Base-by-base conservation (phyloP, 164 flowering plant genomes). In the Umbilicus rupestris region DNA sequence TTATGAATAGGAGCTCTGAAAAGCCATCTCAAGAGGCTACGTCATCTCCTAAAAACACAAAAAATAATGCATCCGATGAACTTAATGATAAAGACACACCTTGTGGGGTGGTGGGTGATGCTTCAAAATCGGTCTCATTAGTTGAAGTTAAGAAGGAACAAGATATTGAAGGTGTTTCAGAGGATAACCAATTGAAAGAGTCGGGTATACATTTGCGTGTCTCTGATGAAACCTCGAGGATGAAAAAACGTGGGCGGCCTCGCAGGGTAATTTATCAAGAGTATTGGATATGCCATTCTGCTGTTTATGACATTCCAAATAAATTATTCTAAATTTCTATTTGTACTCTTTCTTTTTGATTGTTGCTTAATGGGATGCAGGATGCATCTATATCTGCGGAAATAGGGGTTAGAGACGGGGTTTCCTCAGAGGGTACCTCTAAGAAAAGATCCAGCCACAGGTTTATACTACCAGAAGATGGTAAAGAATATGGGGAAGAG, bases 401-500 rank as follows among this genome's bases (percentile, higher is more conserved):
- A 9, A 52, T 30, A 22, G 55, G 55, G n/a, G 7, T 10, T 20
- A 49, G n/a, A 49, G 58, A 52, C 29, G 29, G 29, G 58, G 29
- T 52, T 39, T 37, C 29, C 24, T 46, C 46, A 17, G 12, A 46
- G 82, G 94, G 79, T 69, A 10, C 66, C 78, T 67, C 58, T 9
- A 22, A 24, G 30, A 52, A 52, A 52, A 52, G 58, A 52, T 52
- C 28, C 30, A 52, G 58, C 15, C 29, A 3, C 29, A 52, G 58
- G 29, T 52, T 52, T 14, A 52, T 15, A 24, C 15, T 3, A 1
- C 28, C 29, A 9, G 58, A 52, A 52, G 76, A 58, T 49, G 30
- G 33, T 35, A 47, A 67, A 55, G 82, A 77, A 24, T 66, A 20
- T 72, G 89, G 78, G 46, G 81, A 76, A 71, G 71, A 73, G 37